These are phyloP conservation scores for Calycina herbarum DNA, from an alignment of 2,329 filamentous ascomycete species.

Conservation along the genomic window DNA sequence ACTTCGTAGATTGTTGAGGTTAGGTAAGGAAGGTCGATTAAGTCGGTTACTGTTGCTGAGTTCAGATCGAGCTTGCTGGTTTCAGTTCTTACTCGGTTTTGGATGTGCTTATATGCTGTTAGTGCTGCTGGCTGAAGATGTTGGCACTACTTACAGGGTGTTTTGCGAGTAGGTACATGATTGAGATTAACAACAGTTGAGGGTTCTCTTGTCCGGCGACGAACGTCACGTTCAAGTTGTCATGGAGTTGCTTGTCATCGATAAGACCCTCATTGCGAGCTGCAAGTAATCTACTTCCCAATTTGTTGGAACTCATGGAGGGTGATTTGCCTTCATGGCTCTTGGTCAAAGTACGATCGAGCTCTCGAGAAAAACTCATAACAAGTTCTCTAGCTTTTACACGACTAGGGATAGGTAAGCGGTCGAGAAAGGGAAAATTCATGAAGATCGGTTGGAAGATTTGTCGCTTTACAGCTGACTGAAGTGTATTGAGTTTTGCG, in stretches of 20 bases:
- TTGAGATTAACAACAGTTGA: constrained; percentile 13
- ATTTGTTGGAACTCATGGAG: constrained; percentile 10
- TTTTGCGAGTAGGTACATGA: constrained; percentile 12
- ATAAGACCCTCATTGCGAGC: constrained; percentile 14
- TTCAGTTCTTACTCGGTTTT: constrained; percentile 6
- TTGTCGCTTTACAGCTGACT: constrained; percentile 11
- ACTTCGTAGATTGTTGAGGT: constrained; percentile 13
- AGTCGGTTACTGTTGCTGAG: neutral
- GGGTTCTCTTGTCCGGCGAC: constrained; percentile 14
- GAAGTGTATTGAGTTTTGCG: constrained; percentile 6
- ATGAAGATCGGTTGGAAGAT: constrained; percentile 13
- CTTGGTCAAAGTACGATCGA: constrained; percentile 3
- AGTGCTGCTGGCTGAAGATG: neutral
- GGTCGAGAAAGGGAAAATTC: constrained; percentile 14
- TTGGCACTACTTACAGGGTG: constrained; percentile 6
- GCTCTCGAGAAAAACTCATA: constrained; percentile 6
- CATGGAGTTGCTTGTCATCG: constrained; percentile 9
- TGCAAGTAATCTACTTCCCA: constrained; percentile 11
- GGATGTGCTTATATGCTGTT: constrained; percentile 6
- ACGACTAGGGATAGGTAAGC: constrained; percentile 10
- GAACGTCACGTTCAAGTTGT: constrained; percentile 14
- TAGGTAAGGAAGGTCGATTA: constrained; percentile 10
- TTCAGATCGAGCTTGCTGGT: neutral
- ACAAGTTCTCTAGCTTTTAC: constrained; percentile 10
- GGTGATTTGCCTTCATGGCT: constrained; percentile 2